Base-by-base conservation (phyloP, 2,329 filamentous ascomycete species). In the Xylaria sp. region DNA sequence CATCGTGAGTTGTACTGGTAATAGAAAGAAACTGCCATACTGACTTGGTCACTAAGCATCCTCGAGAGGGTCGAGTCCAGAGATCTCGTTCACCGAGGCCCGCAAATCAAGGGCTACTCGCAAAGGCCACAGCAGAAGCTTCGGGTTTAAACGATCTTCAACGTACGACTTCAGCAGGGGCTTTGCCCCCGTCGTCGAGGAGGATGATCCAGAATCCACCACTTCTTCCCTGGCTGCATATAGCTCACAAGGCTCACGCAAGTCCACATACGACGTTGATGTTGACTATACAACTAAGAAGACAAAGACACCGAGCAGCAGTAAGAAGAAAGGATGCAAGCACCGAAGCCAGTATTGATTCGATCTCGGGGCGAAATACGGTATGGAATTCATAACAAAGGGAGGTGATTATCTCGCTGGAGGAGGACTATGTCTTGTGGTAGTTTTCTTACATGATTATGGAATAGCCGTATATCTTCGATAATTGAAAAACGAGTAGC, bases 81-180 rank as follows among this genome's bases (percentile, higher is more conserved):
- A 80, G 40, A 77, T 80, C 73, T 77, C 77, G 17, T 81, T 80
- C 63, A 66, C 75, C 44, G 81, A 83, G 38, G 74, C 78, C 28
- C 78, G 79, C 67, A 83, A 81, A 67, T 77, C 78, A 31, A 81
- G 78, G 44, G 70, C 75, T 26, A 75, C 78, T 46, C 79, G 79
- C 68, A 83, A 81, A 71, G 77, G 77, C 51, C 79, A 81, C 36
- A 59, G 70, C 54, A 73, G 70, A 60, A 65, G 67, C 62, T 69
- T 67, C n/a, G 64, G 65, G 33, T 71, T 73, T 53, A 76, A 68
- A 59, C 71, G 74, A 65, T 66, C 67, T 36, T 65, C 71, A 9
- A 66, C 72, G 40, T 75, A 76, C 63, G 76, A 76, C 44, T 74
- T 59, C 26, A 70, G 66, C 20, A 70, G 70, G 15, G 69, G 66